Base-by-base conservation (phyloP, 305 asterid genomes). In the Fraxinus albicans region DNA sequence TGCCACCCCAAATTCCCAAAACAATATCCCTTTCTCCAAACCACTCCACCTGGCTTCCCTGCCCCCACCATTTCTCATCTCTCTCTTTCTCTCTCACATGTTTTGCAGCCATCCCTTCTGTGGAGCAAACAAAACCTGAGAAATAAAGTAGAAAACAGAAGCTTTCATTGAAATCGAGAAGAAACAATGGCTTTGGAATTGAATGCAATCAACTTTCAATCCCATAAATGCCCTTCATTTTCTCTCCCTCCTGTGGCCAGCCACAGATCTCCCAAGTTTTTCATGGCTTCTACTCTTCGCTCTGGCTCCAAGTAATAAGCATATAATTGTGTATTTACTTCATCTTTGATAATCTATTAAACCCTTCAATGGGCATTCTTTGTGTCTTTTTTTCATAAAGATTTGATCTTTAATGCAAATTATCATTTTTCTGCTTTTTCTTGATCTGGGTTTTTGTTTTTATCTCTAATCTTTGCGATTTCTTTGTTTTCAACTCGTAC, bases 241-340 rank as follows among this genome's bases (percentile, higher is more conserved):
- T 86, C 88, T 42, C 87, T 85, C 73, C 93, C 91, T 17, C 89
- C 88, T 35, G 63, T 86, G 83, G 77, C 90, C 79, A 86, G 76
- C 85, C 72, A 82, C 87, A 87, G 90, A 90, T 90, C 93, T 81
- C 91, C 94, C 74, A 89, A 81, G 85, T 85, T 88, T 55, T 63
- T 86, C 85, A 91, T 89, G 96, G 92, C 94, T 72, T 89, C 96
- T 25, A 81, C 91, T 53, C 86, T 88, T 76, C 77, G 87, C 83
- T 85, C 94, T 58, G 86, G 85, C 74, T 86, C 93, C 42, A 89
- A 85, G 96, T 92, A 81, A 55, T n/a, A n/a, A 83, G 82, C 0
- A 27, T 1, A 40, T 40, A 7, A 40, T 40, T 40, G 2, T 40
- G 8, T 40, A 7, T 40, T 13, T 1, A 10, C 31, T 77, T 80